Base-by-base conservation (phyloP, 2,329 filamentous ascomycete genomes). In the Ploettnerulaceae sp. region DNA sequence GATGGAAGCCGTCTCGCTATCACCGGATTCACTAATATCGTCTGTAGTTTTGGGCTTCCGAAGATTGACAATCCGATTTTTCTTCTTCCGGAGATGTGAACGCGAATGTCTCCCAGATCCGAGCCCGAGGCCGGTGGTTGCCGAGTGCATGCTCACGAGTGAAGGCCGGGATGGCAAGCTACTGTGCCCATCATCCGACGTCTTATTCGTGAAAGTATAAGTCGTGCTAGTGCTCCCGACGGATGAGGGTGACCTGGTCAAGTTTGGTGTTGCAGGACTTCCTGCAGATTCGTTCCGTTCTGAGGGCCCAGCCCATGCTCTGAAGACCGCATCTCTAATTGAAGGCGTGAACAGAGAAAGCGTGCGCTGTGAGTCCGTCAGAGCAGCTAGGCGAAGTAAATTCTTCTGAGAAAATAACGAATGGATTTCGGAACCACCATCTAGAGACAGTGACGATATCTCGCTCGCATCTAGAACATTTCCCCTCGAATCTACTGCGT, bases 341-440 rank as follows among this genome's bases (percentile, higher is more conserved):
- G 84, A 81, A 0, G 91, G 89, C 1, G 91, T 96, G 63, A 95
- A 95, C 0, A 97, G 72, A 4, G 90, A 95, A 25, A 97, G 70
- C 0, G 93, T 97, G 37, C 87, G 82, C 59, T 97, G 89, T 2
- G 89, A 95, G 61, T 95, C 86, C 3, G 81, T 89, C 47, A 98
- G 71, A 0, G 88, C 80, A 18, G 86, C 88, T 9, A 98, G 73
- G 40, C 87, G 84, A 18, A 95, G 69, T 28, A 97, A 72, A 59
- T 95, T 97, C 75, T 95, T 95, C 62, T 95, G 89, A 0, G 91
- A 97, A 65, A 98, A 97, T 5, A 95, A 76, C 0, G 89, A 89
- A 64, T 95, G 89, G 15, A 85, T 80, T 62, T 95, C 90, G 5
- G 84, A 76, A 3, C 84, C 81, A 14, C 84, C 82, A 54, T 96